These are phyloP conservation scores for Rubus parviflorus DNA, from an alignment of 306 rosid species.

Conservation along the genomic window DNA sequence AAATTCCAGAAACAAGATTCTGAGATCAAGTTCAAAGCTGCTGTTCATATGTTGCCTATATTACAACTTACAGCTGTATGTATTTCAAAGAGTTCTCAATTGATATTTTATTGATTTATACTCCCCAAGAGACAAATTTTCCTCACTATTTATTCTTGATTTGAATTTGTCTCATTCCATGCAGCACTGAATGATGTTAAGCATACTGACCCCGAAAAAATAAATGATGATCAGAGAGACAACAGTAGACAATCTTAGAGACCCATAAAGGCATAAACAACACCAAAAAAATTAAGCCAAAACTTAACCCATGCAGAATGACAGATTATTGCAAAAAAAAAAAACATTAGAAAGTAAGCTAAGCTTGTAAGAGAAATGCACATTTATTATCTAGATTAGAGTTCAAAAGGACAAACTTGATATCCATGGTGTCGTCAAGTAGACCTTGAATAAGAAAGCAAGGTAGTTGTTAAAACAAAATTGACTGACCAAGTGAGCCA, in stretches of 20 bases:
- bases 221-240: background rate
- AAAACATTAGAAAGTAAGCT: background rate
- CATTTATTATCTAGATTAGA: constrained; percentile 28
- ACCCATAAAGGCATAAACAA: background rate
- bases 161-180: background rate
- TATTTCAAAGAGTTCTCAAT: background rate
- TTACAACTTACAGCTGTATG: background rate
- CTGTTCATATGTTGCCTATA: background rate
- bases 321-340: background rate
- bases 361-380: background rate
- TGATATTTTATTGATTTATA: background rate
- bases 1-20: background rate
- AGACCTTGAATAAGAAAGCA: constrained; percentile 28
- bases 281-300: background rate
- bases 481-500: constrained; percentile 7
- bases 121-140: background rate
- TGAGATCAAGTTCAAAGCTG: background rate
- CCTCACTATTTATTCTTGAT: background rate
- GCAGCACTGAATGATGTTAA: background rate
- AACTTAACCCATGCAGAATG: background rate
- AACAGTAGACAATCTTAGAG: background rate
- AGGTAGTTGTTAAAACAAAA: constrained; percentile 28
- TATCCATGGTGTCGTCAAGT: constrained; percentile 21
- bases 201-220: background rate
- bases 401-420: constrained; percentile 22